These are phyloP conservation scores for Talaromyces sp. DNA, from an alignment of 2,329 filamentous ascomycete species.

Conservation along the genomic window DNA sequence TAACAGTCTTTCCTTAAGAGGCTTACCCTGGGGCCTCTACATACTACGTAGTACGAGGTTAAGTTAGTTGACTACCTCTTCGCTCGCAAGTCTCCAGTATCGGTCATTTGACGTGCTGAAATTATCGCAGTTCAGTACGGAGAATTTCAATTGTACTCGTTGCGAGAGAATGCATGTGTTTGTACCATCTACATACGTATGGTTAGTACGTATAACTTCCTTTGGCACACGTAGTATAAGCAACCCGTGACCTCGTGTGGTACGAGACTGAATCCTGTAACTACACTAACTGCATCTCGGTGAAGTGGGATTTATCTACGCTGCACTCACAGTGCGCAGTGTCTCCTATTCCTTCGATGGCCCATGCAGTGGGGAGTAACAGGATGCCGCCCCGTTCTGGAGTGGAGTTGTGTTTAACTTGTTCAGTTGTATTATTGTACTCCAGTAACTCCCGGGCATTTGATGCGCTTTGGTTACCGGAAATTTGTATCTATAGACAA, in stretches of 20 bases:
- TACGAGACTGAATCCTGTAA: neutral
- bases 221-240: neutral
- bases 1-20: neutral
- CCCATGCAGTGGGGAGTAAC: conserved; percentile 12
- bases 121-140: neutral
- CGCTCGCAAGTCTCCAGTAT: neutral
- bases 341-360: conserved; percentile 11
- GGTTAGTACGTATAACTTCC: neutral
- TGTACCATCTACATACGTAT: neutral
- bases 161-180: neutral
- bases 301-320: conserved; percentile 2
- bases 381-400: conserved; percentile 13
- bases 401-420: conserved; percentile 8
- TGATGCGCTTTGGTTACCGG: neutral
- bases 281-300: neutral
- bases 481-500: neutral
- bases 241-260: neutral
- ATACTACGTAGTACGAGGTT: neutral
- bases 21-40: neutral
- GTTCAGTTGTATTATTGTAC: conserved; percentile 6
- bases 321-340: neutral
- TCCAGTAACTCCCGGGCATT: too few relatives aligned
- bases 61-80: neutral
- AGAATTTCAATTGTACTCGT: neutral
- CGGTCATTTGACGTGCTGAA: neutral